Conservation (phyloP, 2,329 filamentous ascomycete genomes). For the Alternaria arborescens region DNA sequence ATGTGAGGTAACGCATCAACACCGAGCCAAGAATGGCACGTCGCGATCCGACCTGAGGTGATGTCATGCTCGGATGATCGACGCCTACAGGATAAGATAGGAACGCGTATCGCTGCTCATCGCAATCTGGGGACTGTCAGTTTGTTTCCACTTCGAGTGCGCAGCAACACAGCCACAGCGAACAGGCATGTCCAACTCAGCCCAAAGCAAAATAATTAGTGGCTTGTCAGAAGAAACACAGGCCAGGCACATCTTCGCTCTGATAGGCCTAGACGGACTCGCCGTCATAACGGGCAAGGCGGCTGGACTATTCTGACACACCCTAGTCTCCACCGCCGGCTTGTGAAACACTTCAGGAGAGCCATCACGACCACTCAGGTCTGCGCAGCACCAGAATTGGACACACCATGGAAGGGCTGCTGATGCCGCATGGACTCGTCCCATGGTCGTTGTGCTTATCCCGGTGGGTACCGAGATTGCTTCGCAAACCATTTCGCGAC, state of each 20-base stretch:
- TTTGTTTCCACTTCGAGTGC: not conserved
- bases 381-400: conserved; percentile 32
- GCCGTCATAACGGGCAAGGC: conserved; percentile 24
- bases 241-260: conserved; percentile 29
- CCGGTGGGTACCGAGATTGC: conserved; percentile 37
- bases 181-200: not conserved
- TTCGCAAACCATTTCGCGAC: conserved; percentile 27
- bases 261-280: conserved; percentile 31
- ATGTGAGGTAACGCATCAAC: not conserved
- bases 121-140: conserved; percentile 26
- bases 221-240: conserved; percentile 39
- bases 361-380: conserved; percentile 39
- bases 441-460: conserved; percentile 21
- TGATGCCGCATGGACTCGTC: conserved; percentile 33
- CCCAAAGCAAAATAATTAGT: conserved; percentile 37
- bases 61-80: conserved; percentile 29
- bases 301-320: conserved; percentile 42
- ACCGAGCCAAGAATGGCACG: not conserved
- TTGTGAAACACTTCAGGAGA: conserved; percentile 44
- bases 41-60: conserved; percentile 10
- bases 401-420: conserved; percentile 28
- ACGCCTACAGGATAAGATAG: conserved; percentile 16
- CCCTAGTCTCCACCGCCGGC: conserved; percentile 45
- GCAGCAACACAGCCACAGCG: conserved; percentile 14
- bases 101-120: conserved; percentile 27